Conservation (phyloP, 495 filamentous ascomycete species). For the Pseudoneurospora amorphoporcata region DNA sequence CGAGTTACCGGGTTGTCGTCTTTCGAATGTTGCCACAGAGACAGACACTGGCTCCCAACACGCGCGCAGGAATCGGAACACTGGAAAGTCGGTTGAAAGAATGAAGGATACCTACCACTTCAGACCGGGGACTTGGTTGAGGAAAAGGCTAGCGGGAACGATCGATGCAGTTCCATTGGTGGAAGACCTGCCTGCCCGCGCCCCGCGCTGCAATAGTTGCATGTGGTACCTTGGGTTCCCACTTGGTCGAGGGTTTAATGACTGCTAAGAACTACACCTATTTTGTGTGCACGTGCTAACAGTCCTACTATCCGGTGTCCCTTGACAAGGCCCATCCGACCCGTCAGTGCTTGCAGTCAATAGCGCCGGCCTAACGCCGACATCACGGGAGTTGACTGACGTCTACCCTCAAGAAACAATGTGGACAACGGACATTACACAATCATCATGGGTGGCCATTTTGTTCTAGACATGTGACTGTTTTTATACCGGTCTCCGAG, state of each 20-base stretch:
- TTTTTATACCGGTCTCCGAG: not conserved
- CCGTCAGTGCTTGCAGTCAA: not conserved
- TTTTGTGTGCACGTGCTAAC: not conserved
- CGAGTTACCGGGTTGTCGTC: not conserved
- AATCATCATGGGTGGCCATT: not conserved
- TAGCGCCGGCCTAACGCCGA: not conserved
- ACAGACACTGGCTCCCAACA: not conserved
- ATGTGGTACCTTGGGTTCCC: not conserved
- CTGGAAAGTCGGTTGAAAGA: not conserved
- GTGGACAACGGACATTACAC: not conserved
- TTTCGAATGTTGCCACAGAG: not conserved
- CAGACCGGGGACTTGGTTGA: not conserved
- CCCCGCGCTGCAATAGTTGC: not conserved
- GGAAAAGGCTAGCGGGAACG: not conserved
- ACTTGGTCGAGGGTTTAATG: not conserved
- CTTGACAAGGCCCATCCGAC: not conserved
- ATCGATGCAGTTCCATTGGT: not conserved
- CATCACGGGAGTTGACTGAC: not conserved
- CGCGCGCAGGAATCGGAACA: not conserved
- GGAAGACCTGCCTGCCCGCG: not conserved
- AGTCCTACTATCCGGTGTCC: not conserved
- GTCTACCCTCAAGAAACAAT: not conserved
- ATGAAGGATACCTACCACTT: not conserved
- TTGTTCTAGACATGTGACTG: not conserved
- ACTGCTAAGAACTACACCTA: not conserved